phyloP scores from a whole-genome alignment of 305 asterid species.

The Fraxinus latifolia region DNA sequence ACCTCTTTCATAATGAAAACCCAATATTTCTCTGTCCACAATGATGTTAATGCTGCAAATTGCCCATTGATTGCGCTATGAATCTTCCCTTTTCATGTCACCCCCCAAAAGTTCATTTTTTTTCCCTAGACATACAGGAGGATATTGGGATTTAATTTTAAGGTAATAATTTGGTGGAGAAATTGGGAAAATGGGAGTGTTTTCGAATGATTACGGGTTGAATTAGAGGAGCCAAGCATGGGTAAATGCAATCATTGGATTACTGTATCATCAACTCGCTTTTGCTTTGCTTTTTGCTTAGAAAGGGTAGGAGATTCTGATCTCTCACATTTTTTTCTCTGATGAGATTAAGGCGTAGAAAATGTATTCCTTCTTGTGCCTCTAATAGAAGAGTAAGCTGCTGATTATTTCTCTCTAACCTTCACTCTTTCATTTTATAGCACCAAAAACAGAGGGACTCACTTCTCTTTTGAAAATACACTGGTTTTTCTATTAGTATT shows the following conservation, averaged over 20 bases:
- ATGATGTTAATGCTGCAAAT: conserved; percentile 38
- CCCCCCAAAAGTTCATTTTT: conserved; percentile 22
- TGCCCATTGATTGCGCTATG: conserved; percentile 77
- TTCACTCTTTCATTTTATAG: background rate
- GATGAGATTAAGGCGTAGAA: conserved; percentile 74
- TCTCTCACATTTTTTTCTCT: conserved; percentile 33
- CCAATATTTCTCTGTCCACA: conserved; percentile 29
- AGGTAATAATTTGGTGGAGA: background rate
- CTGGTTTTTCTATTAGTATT: background rate
- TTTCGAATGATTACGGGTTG: conserved; percentile 59
- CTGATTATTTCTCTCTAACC: conserved; percentile 8
- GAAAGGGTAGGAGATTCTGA: conserved; percentile 32
- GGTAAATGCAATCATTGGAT: conserved; percentile 49
- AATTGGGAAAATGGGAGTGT: conserved; percentile 1
- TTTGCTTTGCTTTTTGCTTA: conserved; percentile 26
- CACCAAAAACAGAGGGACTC: background rate
- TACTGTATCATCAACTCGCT: conserved; percentile 33
- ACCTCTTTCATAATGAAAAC: conserved; percentile 23
- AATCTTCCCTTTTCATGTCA: conserved; percentile 39
- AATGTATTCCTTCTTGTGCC: conserved; percentile 75
- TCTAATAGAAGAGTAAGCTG: conserved; percentile 63
- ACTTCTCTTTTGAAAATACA: conserved; percentile 14
- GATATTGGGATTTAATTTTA: background rate
- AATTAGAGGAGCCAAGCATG: conserved; percentile 62
- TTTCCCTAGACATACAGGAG: conserved; percentile 9